A percentile compares a stretch with the other conserved stretches of the same genome.
Conservation (phyloP, 164 flowering plant species). For the Liriodendron chinense region DNA sequence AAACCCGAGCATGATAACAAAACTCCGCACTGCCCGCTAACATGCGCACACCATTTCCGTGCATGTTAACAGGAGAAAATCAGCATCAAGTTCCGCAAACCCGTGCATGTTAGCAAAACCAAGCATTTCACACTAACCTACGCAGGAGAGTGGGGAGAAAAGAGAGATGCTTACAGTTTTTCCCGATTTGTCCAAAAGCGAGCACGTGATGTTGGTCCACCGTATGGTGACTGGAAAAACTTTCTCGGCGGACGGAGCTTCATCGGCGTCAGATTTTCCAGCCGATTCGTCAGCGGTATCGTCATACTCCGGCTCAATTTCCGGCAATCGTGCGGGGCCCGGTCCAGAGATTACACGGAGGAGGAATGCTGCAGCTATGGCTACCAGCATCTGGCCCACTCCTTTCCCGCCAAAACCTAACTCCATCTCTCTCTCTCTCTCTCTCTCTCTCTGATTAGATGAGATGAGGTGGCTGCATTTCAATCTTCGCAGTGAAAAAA, state of each 20-base stretch:
- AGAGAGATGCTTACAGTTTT: conserved; percentile 47
- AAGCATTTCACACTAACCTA: conserved; percentile 1
- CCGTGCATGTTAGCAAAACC: background rate
- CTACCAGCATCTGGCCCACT: conserved; percentile 68
- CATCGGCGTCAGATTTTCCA: conserved; percentile 30
- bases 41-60: background rate
- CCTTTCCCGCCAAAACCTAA: conserved; percentile 58
- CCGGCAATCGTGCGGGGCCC: conserved; percentile 53
- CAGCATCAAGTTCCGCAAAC: background rate
- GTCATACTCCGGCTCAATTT: conserved; percentile 29
- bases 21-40: background rate
- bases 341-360: conserved; percentile 75
- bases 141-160: background rate
- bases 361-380: conserved; percentile 75
- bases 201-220: conserved; percentile 81
- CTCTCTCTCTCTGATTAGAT: conserved; percentile 1
- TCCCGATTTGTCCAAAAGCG: conserved; percentile 67
- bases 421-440: conserved; percentile 17
- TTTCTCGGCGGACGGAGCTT: conserved; percentile 33
- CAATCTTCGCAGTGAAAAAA: background rate
- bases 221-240: conserved; percentile 67
- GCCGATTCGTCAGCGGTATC: conserved; percentile 19
- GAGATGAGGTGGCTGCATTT: background rate
- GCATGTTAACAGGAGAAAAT: background rate
- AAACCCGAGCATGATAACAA: background rate